Evolutionary conservation across 1,284 basidiomycete genomes (phyloP).

Genomic region (Inonotus hispidus): DNA sequence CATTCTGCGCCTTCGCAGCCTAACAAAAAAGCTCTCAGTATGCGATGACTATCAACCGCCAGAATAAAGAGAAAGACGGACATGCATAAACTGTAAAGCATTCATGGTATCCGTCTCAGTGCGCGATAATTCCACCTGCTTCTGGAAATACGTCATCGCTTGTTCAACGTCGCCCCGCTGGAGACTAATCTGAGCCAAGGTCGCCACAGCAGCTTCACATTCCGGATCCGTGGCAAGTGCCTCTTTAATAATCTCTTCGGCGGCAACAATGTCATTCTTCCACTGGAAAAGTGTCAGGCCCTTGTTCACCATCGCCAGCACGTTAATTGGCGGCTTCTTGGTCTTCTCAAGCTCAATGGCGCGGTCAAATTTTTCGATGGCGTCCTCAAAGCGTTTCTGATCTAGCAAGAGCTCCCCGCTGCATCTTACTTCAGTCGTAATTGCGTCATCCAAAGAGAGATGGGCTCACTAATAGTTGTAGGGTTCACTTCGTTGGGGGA

Average conservation of each 20-base stretch:
- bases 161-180: conserved; percentile 90
- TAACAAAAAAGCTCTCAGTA: conserved; percentile 27
- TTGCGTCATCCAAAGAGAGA: neutral
- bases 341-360: conserved; percentile 85
- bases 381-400: conserved; percentile 86
- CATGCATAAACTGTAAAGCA: conserved; percentile 84
- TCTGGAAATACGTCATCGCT: conserved; percentile 85
- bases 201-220: conserved; percentile 96
- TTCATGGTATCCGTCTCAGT: conserved; percentile 89
- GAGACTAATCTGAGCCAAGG: conserved; percentile 88
- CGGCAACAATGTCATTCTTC: conserved; percentile 84
- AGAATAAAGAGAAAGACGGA: conserved; percentile 32
- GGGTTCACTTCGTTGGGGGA: conserved; percentile 82
- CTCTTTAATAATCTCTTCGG: conserved; percentile 83
- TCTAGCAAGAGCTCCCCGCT: conserved; percentile 96
- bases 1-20: conserved; percentile 76
- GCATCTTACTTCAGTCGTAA: neutral
- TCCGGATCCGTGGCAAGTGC: conserved; percentile 87
- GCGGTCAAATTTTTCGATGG: conserved; percentile 92
- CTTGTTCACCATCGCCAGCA: conserved; percentile 96
- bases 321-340: conserved; percentile 67
- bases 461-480: conserved; percentile 82
- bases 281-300: conserved; percentile 94
- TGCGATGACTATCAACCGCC: neutral
- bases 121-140: conserved; percentile 81